A percentile compares a stretch with the other conserved stretches of the same genome.
Conservation (phyloP, 2,329 filamentous ascomycete species). For the Alternaria metachromatica region DNA sequence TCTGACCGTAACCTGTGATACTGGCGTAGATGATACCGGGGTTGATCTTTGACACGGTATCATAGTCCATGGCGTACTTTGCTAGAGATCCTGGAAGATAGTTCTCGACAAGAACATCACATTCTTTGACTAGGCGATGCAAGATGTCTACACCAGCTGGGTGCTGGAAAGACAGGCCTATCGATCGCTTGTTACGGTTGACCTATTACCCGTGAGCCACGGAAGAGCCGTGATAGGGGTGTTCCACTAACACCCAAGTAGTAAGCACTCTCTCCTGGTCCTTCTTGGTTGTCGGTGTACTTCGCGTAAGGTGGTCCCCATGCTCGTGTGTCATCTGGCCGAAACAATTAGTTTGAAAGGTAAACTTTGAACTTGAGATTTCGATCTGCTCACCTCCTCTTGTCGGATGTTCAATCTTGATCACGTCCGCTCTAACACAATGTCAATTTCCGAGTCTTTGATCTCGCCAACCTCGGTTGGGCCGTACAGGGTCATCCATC, state of each 20-base stretch:
- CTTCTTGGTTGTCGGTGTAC: conserved; percentile 67
- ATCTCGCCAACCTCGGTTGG: conserved; percentile 42
- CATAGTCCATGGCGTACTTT: conserved; percentile 92
- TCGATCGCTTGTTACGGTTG: conserved; percentile 95
- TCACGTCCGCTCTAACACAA: conserved; percentile 79
- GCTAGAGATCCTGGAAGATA: conserved; percentile 88
- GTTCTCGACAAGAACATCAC: conserved; percentile 95
- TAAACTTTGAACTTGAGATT: too few relatives aligned
- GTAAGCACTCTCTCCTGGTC: conserved; percentile 92
- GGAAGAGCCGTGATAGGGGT: background rate
- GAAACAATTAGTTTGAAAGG: too few relatives aligned
- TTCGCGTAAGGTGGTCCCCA: conserved; percentile 95
- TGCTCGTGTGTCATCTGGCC: conserved; percentile 78
- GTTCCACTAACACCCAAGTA: conserved; percentile 75
- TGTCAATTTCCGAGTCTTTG: conserved; percentile 19
- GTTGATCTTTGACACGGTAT: conserved; percentile 79
- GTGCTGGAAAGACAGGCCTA: conserved; percentile 90
- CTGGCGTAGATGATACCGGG: conserved; percentile 90
- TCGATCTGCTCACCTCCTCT: conserved; percentile 42
- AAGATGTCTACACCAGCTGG: conserved; percentile 83
- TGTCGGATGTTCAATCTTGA: conserved; percentile 93
- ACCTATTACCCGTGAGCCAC: conserved; percentile 61
- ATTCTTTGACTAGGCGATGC: conserved; percentile 81
- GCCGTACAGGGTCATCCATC: conserved; percentile 35
- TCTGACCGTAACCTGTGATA: conserved; percentile 97